These are phyloP conservation scores for Leccinum incarnatum DNA, from an alignment of 768 basidiomycete species.

Conservation along the genomic window DNA sequence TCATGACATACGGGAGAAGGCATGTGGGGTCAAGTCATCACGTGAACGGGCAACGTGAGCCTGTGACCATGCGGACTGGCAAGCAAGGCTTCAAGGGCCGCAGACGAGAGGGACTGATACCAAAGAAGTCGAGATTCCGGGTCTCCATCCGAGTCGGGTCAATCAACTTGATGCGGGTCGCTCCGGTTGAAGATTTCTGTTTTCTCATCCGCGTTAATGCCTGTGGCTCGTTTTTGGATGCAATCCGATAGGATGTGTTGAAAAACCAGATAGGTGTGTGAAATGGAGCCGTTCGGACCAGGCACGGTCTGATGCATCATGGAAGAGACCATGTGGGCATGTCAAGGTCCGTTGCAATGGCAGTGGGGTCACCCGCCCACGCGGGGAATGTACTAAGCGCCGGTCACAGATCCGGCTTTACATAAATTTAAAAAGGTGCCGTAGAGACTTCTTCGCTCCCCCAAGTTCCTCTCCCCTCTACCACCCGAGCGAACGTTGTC, in stretches of 20 bases:
- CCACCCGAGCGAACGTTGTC: neutral
- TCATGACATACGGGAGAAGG: neutral
- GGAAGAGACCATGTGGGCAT: constrained; percentile 17
- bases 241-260: neutral
- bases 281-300: neutral
- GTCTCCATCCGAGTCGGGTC: neutral
- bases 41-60: neutral
- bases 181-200: neutral
- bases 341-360: constrained; percentile 20
- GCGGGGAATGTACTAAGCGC: constrained; percentile 6
- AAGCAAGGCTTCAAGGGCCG: neutral
- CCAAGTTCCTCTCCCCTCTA: neutral
- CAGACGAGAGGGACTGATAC: neutral
- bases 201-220: neutral
- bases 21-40: neutral
- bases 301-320: constrained; percentile 7
- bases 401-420: constrained; percentile 1
- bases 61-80: neutral
- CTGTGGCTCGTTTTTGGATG: neutral
- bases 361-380: constrained; percentile 13
- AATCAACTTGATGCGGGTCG: neutral
- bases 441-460: neutral
- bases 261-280: neutral
- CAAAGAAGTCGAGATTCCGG: neutral
- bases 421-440: constrained; percentile 1